Conservation (phyloP, 2,329 filamentous ascomycete species). For the Ophiostoma himal-ulmi region DNA sequence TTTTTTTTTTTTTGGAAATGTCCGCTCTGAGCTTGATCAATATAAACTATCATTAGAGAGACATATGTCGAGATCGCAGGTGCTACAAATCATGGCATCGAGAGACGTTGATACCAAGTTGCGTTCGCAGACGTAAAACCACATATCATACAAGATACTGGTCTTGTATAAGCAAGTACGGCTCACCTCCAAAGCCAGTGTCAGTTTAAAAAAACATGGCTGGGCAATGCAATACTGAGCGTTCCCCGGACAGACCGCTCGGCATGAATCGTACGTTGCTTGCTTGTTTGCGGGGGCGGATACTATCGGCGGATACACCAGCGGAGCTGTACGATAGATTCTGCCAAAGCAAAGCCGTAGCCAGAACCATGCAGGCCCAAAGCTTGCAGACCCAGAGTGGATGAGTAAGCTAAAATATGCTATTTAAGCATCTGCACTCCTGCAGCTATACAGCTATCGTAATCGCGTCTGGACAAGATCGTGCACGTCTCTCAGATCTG, state of each 20-base stretch:
- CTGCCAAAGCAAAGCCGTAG: background rate
- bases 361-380: too few relatives aligned
- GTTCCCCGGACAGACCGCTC: background rate
- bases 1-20: background rate
- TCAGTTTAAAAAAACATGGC: background rate
- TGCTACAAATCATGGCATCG: too few relatives aligned
- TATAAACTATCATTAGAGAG: too few relatives aligned
- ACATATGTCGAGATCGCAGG: too few relatives aligned
- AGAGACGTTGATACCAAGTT: too few relatives aligned
- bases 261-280: background rate
- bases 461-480: background rate
- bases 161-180: too few relatives aligned
- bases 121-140: too few relatives aligned
- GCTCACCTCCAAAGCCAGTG: background rate
- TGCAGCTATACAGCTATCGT: background rate
- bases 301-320: background rate
- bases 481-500: background rate
- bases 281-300: constrained; percentile 9
- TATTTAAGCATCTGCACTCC: too few relatives aligned
- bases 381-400: background rate
- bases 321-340: background rate
- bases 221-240: background rate
- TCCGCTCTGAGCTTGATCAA: too few relatives aligned
- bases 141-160: too few relatives aligned
- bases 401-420: background rate